Evolutionary conservation across 1,284 basidiomycete genomes (phyloP).

Genomic region (Trichosporon ovoides): DNA sequence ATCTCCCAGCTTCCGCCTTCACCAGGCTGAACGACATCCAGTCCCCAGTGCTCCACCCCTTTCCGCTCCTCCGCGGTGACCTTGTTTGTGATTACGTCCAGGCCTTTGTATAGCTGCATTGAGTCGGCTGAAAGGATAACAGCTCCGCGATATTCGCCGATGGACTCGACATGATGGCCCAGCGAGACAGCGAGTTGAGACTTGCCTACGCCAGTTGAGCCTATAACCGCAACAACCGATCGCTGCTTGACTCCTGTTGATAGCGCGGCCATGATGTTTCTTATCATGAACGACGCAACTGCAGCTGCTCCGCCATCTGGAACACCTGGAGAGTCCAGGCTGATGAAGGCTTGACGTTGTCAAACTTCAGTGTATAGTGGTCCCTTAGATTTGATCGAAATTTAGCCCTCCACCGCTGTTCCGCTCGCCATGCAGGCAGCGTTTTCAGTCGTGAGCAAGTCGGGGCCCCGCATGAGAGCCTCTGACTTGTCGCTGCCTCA

Average conservation of each 20-base stretch:
- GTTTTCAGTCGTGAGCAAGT: too few species aligned
- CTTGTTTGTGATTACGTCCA: constrained; percentile 96
- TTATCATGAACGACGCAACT: too few species aligned
- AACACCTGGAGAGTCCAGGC: too few species aligned
- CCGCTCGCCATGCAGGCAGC: too few species aligned
- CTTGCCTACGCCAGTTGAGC: constrained; percentile 96
- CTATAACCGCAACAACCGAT: constrained; percentile 66
- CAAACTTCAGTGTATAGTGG: too few species aligned
- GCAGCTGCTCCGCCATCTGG: too few species aligned
- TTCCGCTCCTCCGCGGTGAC: constrained; percentile 68
- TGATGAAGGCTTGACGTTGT: too few species aligned
- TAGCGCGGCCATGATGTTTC: not conserved
- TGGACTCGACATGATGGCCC: constrained; percentile 53
- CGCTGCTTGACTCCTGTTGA: constrained; percentile 7
- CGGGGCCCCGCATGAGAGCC: too few species aligned
- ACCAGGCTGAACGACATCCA: constrained; percentile 78
- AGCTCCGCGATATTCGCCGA: not conserved
- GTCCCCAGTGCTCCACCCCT: constrained; percentile 80
- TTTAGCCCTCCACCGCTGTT: too few species aligned
- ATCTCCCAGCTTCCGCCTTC: constrained; percentile 53
- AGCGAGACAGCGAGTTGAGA: constrained; percentile 87
- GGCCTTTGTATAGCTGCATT: constrained; percentile 94
- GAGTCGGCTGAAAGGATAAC: constrained; percentile 87
- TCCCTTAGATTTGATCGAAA: too few species aligned
- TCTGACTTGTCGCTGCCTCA: too few species aligned